phyloP scores from a whole-genome alignment of 768 basidiomycete genomes.

The Gloeopeniophorella convolvens region DNA sequence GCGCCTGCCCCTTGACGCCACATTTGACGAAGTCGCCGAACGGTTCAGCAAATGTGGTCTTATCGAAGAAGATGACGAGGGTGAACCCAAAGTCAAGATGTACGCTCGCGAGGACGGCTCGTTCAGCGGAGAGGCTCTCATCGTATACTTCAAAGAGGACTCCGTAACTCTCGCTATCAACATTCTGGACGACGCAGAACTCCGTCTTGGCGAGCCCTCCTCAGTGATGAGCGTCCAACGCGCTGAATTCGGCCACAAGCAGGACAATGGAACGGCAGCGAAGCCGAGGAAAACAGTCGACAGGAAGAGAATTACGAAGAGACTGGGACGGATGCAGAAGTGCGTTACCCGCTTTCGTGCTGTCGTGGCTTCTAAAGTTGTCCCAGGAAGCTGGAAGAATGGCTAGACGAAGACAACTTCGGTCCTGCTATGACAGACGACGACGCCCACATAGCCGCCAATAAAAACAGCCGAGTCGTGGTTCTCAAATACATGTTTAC shows the following conservation, averaged over 20 bases:
- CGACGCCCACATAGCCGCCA: constrained; percentile 39
- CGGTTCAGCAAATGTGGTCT: constrained; percentile 92
- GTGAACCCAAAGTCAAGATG: constrained; percentile 90
- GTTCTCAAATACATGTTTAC: constrained; percentile 97
- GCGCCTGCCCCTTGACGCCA: constrained; percentile 70
- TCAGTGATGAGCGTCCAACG: constrained; percentile 68
- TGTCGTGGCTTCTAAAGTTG: background rate
- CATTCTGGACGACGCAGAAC: constrained; percentile 87
- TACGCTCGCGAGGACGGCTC: constrained; percentile 83
- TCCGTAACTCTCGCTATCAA: constrained; percentile 81
- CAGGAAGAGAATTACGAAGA: constrained; percentile 68
- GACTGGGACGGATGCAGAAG: constrained; percentile 87
- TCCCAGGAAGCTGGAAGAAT: constrained; percentile 80
- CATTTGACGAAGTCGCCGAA: constrained; percentile 65
- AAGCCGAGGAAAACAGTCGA: constrained; percentile 59
- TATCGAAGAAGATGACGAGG: constrained; percentile 88
- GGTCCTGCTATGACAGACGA: constrained; percentile 61
- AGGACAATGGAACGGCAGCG: constrained; percentile 33
- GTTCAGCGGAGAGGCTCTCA: constrained; percentile 91
- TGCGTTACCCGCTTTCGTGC: constrained; percentile 30
- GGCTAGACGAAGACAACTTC: constrained; percentile 93
- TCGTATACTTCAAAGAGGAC: constrained; percentile 97
- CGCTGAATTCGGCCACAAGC: constrained; percentile 76
- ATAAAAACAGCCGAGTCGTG: constrained; percentile 70
- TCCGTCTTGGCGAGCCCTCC: constrained; percentile 72